A percentile compares a stretch with the other conserved stretches of the same genome.
phyloP scores from a whole-genome alignment of 371 early-diverging fungal species.

The Syncephalastrum contaminatum region DNA sequence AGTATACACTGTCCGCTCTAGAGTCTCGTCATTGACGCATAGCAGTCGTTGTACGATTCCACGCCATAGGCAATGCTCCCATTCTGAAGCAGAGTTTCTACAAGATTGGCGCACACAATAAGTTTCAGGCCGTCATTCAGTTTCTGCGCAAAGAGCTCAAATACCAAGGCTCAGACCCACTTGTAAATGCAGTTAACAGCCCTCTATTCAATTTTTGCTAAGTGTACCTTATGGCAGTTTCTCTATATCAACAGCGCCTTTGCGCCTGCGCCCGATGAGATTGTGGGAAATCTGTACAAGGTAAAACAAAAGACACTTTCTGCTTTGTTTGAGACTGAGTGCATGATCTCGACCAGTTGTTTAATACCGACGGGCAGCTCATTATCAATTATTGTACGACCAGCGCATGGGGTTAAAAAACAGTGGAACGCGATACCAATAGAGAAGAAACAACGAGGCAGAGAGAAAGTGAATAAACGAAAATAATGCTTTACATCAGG shows the following conservation, averaged over 20 bases:
- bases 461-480: neutral
- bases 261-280: conserved; percentile 93
- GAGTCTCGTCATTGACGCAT: neutral
- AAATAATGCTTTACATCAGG: neutral
- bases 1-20: conserved; percentile 21
- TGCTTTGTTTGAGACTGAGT: neutral
- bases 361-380: conserved; percentile 76
- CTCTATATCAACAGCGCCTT: conserved; percentile 92
- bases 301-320: conserved; percentile 34
- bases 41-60: conserved; percentile 82
- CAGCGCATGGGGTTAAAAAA: conserved; percentile 78
- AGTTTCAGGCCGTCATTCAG: conserved; percentile 80
- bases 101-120: conserved; percentile 79
- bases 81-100: conserved; percentile 84
- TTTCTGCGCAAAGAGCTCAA: conserved; percentile 85
- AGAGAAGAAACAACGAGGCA: neutral
- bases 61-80: conserved; percentile 89
- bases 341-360: conserved; percentile 54
- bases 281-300: conserved; percentile 77
- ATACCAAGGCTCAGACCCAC: conserved; percentile 71
- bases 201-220: neutral
- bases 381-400: conserved; percentile 89
- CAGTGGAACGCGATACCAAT: neutral
- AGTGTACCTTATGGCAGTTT: conserved; percentile 51
- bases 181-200: conserved; percentile 52